Evolutionary conservation across 768 basidiomycete genomes (phyloP).

Genomic region (Collybia mongolica): DNA sequence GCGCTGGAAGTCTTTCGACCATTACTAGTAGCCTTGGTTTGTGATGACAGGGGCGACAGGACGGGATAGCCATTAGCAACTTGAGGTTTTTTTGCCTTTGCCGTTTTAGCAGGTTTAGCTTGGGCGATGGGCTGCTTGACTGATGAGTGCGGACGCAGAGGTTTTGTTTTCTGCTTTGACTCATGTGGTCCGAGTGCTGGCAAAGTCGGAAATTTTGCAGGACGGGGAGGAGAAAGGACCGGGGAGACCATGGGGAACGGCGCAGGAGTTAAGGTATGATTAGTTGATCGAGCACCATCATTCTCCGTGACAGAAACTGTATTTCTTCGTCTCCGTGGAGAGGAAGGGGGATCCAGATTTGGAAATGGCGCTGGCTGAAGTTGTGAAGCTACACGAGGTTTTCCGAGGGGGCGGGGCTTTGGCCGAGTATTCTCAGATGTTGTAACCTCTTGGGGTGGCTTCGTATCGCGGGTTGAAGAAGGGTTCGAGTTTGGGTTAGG

Average conservation of each 20-base stretch:
- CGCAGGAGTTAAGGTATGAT: constrained; percentile 9
- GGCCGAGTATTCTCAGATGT: constrained; percentile 8
- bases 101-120: background rate
- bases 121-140: background rate
- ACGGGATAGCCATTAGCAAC: background rate
- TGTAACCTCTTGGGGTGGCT: background rate
- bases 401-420: constrained; percentile 12
- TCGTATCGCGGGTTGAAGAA: background rate
- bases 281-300: background rate
- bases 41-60: background rate
- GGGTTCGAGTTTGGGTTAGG: background rate
- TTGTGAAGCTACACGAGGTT: background rate
- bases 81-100: background rate
- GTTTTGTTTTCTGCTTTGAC: background rate
- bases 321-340: constrained; percentile 10
- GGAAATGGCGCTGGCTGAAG: constrained; percentile 1
- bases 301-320: constrained; percentile 8
- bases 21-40: no score
- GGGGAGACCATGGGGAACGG: constrained; percentile 22
- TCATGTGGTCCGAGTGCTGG: background rate
- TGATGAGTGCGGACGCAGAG: background rate
- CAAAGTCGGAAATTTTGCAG: constrained; percentile 8
- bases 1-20: background rate
- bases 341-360: background rate
- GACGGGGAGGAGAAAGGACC: background rate